These are phyloP conservation scores for Immersiporthe knoxdaviesiana DNA, from an alignment of 2,329 filamentous ascomycete species.

Conservation along the genomic window DNA sequence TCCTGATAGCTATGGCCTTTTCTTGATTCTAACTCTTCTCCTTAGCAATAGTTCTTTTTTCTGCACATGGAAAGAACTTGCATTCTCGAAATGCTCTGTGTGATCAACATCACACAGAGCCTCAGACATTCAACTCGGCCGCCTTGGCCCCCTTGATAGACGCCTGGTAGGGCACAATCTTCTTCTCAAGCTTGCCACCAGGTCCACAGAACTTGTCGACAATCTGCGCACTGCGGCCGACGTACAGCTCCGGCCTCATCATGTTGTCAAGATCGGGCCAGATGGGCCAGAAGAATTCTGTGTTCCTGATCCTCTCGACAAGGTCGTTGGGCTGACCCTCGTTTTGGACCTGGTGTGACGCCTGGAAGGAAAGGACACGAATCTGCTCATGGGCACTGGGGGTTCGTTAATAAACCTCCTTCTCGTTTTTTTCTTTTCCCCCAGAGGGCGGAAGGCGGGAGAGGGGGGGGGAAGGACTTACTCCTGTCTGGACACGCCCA, in stretches of 20 bases:
- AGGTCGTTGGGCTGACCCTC: conserved; percentile 77
- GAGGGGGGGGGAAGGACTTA: conserved; percentile 43
- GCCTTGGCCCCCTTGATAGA: neutral
- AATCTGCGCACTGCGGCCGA: conserved; percentile 49
- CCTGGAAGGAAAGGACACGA: conserved; percentile 78
- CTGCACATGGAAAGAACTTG: neutral
- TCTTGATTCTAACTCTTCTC: neutral
- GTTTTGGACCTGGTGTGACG: conserved; percentile 62
- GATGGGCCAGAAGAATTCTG: conserved; percentile 70
- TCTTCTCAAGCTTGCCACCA: conserved; percentile 44
- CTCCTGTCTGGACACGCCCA: conserved; percentile 74
- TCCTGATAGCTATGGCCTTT: no score
- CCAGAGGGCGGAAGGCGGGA: no score
- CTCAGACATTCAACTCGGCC: neutral
- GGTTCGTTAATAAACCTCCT: neutral
- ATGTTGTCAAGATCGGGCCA: conserved; percentile 58
- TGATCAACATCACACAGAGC: neutral
- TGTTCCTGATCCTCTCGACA: conserved; percentile 73
- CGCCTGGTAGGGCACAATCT: conserved; percentile 41
- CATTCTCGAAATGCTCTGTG: neutral
- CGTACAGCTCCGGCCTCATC: conserved; percentile 61
- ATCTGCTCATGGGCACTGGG: conserved; percentile 73
- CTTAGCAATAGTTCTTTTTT: neutral
- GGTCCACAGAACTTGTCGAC: conserved; percentile 50
- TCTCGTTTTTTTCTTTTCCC: no score